Conservation (phyloP, 75 land plant species). For the Pinus taeda region DNA sequence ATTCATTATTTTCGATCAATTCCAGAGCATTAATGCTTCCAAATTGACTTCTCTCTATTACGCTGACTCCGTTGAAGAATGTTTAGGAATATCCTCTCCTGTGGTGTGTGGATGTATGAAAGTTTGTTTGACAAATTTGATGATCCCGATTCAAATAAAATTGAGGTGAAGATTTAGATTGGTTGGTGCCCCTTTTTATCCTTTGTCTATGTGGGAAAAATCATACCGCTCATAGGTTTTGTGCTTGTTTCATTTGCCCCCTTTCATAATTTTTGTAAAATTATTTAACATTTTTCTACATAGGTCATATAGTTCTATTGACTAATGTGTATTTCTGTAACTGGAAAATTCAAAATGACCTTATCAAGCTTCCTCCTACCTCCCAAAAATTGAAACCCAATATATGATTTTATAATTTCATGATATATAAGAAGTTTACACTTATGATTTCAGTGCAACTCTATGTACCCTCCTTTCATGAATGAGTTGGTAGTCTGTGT, state of each 20-base stretch:
- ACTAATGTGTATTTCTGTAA: neutral
- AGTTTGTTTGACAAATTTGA: neutral
- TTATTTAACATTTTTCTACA: neutral
- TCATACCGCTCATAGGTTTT: neutral
- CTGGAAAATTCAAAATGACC: neutral
- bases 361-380: no score
- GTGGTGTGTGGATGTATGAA: neutral
- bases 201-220: neutral
- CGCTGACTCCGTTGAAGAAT: neutral
- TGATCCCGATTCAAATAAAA: constrained; percentile 1
- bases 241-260: neutral
- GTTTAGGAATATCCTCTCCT: neutral
- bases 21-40: neutral
- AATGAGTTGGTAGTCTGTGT: no score
- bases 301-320: neutral
- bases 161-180: constrained; percentile 2
- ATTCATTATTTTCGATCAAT: neutral
- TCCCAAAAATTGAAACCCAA: no score
- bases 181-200: neutral
- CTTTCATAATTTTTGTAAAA: neutral
- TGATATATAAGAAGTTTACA: neutral
- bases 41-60: neutral
- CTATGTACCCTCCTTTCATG: neutral
- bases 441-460: neutral
- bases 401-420: neutral